Evolutionary conservation across 208 protist species (phyloP), one percentile per base, ranked within the genome.

Genomic region (Naegleria gruberi): DNA sequence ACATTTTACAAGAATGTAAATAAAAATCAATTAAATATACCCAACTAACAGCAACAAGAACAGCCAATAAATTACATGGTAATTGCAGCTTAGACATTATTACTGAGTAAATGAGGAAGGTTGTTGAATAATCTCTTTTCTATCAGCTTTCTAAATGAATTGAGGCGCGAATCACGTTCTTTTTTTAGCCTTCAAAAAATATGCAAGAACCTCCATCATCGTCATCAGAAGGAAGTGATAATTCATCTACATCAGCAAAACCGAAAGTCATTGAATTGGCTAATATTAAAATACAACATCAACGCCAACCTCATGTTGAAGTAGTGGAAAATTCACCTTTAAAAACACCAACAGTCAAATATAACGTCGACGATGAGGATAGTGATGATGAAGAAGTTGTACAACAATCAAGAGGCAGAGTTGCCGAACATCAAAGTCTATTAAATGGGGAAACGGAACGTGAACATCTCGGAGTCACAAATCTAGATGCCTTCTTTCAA

Each of bases 401-500:
- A 37, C 10, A 12, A 42, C n/a, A 42, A 8, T 7, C 26, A 42
- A 65, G 83, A 87, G 47, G 46, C 1, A 65, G 41, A 85, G 90
- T 83, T 17, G 83, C 40, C 7, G 57, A 45, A 30, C 89, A 44
- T 46, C 47, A 85, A 51, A 85, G 84, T 77, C 85, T 81, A 81
- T 90, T 85, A 65, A 43, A 57, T 45, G 87, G 73, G 19, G n/a
- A 81, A 6, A 43, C 2, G 0, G 43, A 83, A 81, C 74, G 74
- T 81, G 87, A 82, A 43, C 34, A 15, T 3, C 74, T 90, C 17
- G 84, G 65, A 41, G 43, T 65, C n/a, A 42, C 90, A 40, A 92
- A 93, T 81, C 73, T 92, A 12, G 92, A 93, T 74, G 30, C n/a
- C 5, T 91, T 93, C 43, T 83, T 93, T 30, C 85, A 89, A 37